Evolutionary conservation across 2,329 filamentous ascomycete genomes (phyloP).

Genomic region (Penicillium brevicompactum): DNA sequence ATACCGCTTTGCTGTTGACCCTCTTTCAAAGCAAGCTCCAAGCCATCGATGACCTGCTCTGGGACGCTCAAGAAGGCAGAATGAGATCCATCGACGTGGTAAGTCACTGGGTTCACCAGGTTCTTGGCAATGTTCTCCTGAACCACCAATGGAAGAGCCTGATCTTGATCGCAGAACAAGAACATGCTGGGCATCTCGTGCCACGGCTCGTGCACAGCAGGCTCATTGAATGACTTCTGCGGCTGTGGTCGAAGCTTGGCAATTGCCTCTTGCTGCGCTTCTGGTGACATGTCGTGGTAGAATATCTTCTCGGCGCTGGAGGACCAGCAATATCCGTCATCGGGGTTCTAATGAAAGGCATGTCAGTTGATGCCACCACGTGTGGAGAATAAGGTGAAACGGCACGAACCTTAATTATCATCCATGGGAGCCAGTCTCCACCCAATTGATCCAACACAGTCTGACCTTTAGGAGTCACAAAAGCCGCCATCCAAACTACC

Average conservation of each 20-base stretch:
- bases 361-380: neutral
- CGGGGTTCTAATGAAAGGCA: slow-evolving; percentile 4
- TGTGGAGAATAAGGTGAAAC: neutral
- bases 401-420: slow-evolving; percentile 20
- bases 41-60: slow-evolving; percentile 35
- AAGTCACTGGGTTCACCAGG: slow-evolving; percentile 32
- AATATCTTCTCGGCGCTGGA: slow-evolving; percentile 22
- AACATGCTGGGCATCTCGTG: slow-evolving; percentile 36
- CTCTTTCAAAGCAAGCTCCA: slow-evolving; percentile 31
- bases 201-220: slow-evolving; percentile 34
- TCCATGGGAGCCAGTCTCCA: slow-evolving; percentile 29
- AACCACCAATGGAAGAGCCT: slow-evolving; percentile 27
- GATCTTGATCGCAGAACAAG: slow-evolving; percentile 39
- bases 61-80: slow-evolving; percentile 44
- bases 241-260: slow-evolving; percentile 27
- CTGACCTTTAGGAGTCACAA: slow-evolving; percentile 36
- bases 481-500: slow-evolving; percentile 35
- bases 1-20: slow-evolving; percentile 14
- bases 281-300: slow-evolving; percentile 33
- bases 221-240: slow-evolving; percentile 25
- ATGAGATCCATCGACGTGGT: slow-evolving; percentile 38
- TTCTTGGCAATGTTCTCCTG: slow-evolving; percentile 35
- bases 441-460: slow-evolving; percentile 30
- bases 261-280: slow-evolving; percentile 25
- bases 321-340: slow-evolving; percentile 20